Percentiles rank a stretch among this genome's conserved stretches.
Evolutionary conservation across 129 eudicot genomes (phyloP).

Genomic region (Pittosporum tobira): DNA sequence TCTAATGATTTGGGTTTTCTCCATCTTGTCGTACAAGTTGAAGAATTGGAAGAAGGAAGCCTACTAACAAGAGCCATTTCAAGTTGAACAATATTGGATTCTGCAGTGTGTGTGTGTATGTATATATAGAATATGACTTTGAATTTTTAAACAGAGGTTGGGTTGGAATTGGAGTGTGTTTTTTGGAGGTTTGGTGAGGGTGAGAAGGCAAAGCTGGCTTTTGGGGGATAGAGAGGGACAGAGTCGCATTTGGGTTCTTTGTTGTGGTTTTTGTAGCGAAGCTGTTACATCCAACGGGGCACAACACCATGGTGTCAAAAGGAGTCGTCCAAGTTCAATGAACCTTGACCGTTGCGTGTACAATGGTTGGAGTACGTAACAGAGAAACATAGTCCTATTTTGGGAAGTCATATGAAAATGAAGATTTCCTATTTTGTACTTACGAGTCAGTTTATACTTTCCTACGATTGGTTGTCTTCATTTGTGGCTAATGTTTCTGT

Average conservation of each 20-base stretch:
- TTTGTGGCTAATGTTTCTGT: too few species aligned
- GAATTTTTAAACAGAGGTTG: conserved; percentile 7
- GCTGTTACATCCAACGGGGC: conserved; percentile 3
- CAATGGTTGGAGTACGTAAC: too few species aligned
- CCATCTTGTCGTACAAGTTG: conserved; percentile 23
- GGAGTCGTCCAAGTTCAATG: too few species aligned
- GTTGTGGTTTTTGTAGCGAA: neutral
- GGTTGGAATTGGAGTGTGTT: conserved; percentile 11
- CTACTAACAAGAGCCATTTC: conserved; percentile 52
- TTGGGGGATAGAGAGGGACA: conserved; percentile 44
- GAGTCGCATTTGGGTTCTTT: conserved; percentile 14
- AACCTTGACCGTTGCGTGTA: too few species aligned
- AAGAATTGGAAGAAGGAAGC: conserved; percentile 34
- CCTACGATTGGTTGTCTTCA: too few species aligned
- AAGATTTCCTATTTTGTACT: too few species aligned
- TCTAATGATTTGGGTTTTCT: conserved; percentile 19
- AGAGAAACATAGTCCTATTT: too few species aligned
- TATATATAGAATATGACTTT: neutral
- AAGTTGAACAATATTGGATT: neutral
- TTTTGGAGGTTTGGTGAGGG: conserved; percentile 27
- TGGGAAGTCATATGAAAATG: too few species aligned
- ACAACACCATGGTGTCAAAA: neutral
- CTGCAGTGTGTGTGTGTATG: neutral
- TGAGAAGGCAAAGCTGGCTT: conserved; percentile 56
- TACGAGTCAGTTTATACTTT: too few species aligned